Conservation (phyloP, 2,329 filamentous ascomycete genomes). For the Pochonia chlamydosporia region DNA sequence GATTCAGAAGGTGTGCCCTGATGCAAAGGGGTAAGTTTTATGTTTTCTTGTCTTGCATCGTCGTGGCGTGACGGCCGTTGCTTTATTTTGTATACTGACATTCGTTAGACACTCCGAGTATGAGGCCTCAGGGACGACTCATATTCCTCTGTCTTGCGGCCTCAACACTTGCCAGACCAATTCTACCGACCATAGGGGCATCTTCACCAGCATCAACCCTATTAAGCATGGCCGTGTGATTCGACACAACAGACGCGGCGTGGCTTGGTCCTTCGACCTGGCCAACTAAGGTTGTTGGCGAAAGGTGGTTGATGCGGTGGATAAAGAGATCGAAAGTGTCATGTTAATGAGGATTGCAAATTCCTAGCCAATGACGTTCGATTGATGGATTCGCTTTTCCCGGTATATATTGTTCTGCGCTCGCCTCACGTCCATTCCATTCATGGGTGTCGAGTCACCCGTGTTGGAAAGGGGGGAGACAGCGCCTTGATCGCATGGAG, state of each 20-base stretch:
- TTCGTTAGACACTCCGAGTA: constrained; percentile 12
- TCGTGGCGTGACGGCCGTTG: background rate
- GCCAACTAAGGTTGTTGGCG: background rate
- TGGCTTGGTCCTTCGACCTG: constrained; percentile 7
- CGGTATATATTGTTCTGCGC: background rate
- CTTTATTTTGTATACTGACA: background rate
- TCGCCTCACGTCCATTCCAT: no score
- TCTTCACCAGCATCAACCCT: constrained; percentile 6
- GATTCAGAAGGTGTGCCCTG: constrained; percentile 39
- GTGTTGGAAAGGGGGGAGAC: no score
- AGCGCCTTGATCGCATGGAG: no score
- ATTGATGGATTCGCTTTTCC: background rate
- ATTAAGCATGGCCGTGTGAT: background rate
- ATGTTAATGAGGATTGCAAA: background rate
- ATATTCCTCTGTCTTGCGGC: constrained; percentile 12
- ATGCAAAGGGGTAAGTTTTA: constrained; percentile 26
- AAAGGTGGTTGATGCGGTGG: background rate
- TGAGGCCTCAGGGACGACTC: constrained; percentile 24
- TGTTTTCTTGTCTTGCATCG: background rate
- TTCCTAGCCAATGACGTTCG: background rate
- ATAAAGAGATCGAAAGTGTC: background rate
- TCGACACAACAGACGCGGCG: background rate
- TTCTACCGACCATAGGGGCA: background rate
- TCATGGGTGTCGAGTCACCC: no score
- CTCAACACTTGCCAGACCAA: background rate